Percentiles rank a stretch among this genome's conserved stretches.
phyloP scores from a whole-genome alignment of 129 eudicot species.

The Mikania micrantha region DNA sequence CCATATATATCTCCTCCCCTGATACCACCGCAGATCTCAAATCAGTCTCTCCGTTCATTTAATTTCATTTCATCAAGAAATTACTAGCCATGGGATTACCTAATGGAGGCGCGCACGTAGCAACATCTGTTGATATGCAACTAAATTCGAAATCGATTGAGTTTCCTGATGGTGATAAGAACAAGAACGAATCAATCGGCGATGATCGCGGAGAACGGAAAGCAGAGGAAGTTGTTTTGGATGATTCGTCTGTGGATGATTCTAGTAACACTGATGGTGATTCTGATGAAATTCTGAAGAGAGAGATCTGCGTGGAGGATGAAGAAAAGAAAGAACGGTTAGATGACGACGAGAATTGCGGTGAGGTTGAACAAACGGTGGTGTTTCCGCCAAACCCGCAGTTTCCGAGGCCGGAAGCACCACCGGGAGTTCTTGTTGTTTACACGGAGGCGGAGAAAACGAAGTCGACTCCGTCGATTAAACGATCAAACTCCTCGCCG shows the following conservation, averaged over 20 bases:
- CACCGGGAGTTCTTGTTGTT: slow-evolving; percentile 30
- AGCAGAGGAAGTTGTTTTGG: background rate
- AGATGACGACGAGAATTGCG: slow-evolving; percentile 8
- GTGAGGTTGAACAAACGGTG: background rate
- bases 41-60: background rate
- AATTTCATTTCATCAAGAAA: background rate
- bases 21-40: slow-evolving; percentile 11
- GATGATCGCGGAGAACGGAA: slow-evolving; percentile 9
- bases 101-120: background rate
- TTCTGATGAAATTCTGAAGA: slow-evolving; percentile 12
- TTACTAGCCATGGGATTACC: background rate
- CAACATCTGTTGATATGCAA: slow-evolving; percentile 1
- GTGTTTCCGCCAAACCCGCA: slow-evolving; percentile 37
- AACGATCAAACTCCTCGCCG: slow-evolving; percentile 42
- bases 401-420: slow-evolving; percentile 74
- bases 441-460: slow-evolving; percentile 5
- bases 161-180: background rate
- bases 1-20: slow-evolving; percentile 1
- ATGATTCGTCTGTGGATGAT: slow-evolving; percentile 18
- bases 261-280: slow-evolving; percentile 14
- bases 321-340: background rate
- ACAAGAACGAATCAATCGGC: slow-evolving; percentile 4
- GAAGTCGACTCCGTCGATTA: slow-evolving; percentile 6
- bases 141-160: slow-evolving; percentile 1
- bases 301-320: slow-evolving; percentile 2